Evolutionary conservation across 495 filamentous ascomycete genomes (phyloP), one percentile per base, ranked within the genome.

Genomic region (Xylona heveae): DNA sequence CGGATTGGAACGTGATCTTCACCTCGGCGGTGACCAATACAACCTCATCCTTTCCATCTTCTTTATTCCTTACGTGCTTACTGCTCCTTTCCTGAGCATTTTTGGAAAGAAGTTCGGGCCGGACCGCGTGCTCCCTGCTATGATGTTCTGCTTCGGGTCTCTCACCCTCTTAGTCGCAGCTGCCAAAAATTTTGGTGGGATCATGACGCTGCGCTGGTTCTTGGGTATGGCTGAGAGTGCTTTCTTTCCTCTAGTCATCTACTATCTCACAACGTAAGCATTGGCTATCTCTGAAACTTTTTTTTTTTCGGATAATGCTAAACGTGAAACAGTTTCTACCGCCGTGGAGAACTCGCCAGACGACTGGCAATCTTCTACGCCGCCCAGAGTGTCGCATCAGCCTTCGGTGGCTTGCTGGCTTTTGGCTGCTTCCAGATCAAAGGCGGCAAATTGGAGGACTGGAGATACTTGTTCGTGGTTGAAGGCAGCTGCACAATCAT

Each of bases 321-420:
- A n/a, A n/a, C n/a, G n/a, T n/a, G n/a, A n/a, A n/a, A n/a, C n/a
- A n/a, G n/a, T 1, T 83, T 84, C 47, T 83, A 83, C 42, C 66
- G 71, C 15, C 68, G 78, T 22, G 66, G 67, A n/a, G 77, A 83
- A 43, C 57, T 84, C 6, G 78, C 76, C 4, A 57, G 76, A 13
- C 71, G 78, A 3, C 60, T 84, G 1, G 73, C 73, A 22, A 58
- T 83, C 41, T 84, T 83, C 57, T 83, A 82, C 45, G 78, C 76
- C 0, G 76, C 73, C 0, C 70, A 66, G 19, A 75, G 68, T 35
- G 73, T 83, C 29, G 78, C 75, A 17, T 68, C 64, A 27, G 78
- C 75, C 15, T 82, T 82, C 43, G 64, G 66, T 1, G 78, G 77
- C 5, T 55, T 83, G 1, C 58, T 85, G 13, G 69, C 78, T 0